These are phyloP conservation scores for Mycena epipterygia DNA, from an alignment of 768 basidiomycete genomes.

Conservation along the genomic window DNA sequence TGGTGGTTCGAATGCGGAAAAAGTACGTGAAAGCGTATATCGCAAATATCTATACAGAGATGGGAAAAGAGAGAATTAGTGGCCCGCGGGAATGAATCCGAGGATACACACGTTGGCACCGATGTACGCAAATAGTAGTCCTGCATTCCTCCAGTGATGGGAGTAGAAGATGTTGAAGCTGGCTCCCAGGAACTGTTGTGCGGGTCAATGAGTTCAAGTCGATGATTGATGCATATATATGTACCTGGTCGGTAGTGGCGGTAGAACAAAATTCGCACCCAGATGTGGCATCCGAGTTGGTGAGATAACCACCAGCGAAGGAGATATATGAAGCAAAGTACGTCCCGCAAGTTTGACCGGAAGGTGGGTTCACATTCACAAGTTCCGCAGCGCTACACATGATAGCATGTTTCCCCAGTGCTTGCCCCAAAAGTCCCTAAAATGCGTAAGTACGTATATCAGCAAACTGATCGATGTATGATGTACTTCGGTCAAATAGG, in stretches of 20 bases:
- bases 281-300: conserved; percentile 62
- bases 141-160: conserved; percentile 65
- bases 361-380: conserved; percentile 70
- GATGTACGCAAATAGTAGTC: conserved; percentile 64
- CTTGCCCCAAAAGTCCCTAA: too few relatives aligned
- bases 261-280: conserved; percentile 71
- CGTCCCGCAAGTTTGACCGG: conserved; percentile 66
- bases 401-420: conserved; percentile 63
- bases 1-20: conserved; percentile 60
- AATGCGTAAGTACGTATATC: too few relatives aligned
- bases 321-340: conserved; percentile 68
- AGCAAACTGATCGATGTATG: conserved; percentile 24
- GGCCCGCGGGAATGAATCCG: background rate
- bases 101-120: conserved; percentile 58
- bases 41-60: conserved; percentile 56
- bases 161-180: conserved; percentile 75
- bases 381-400: conserved; percentile 74
- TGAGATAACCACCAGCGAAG: conserved; percentile 69
- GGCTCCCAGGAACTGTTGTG: conserved; percentile 56
- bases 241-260: conserved; percentile 60
- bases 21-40: conserved; percentile 69
- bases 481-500: conserved; percentile 56
- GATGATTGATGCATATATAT: background rate
- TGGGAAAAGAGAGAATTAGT: background rate
- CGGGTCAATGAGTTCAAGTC: background rate